These are phyloP conservation scores for Arachnomyces sp. DNA, from an alignment of 2,329 filamentous ascomycete genomes.

Conservation along the genomic window DNA sequence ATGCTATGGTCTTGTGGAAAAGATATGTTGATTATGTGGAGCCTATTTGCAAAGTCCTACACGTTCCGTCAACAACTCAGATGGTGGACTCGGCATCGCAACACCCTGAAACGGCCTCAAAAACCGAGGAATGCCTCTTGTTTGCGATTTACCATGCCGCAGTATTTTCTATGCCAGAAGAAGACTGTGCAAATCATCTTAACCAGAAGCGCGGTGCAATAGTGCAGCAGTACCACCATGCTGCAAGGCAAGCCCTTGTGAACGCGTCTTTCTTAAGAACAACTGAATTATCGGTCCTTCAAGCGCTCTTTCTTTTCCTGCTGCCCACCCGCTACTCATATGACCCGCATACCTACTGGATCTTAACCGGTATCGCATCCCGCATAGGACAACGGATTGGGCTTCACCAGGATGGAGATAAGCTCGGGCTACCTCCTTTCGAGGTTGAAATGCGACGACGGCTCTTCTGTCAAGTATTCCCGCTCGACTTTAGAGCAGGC, in stretches of 20 bases:
- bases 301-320: slow-evolving; percentile 40
- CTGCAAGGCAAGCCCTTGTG: too few species aligned
- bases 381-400: slow-evolving; percentile 62
- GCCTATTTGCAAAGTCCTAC: slow-evolving; percentile 63
- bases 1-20: slow-evolving; percentile 65
- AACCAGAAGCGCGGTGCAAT: too few species aligned
- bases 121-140: slow-evolving; percentile 29
- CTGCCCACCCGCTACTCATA: too few species aligned
- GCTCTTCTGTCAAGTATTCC: slow-evolving; percentile 65
- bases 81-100: slow-evolving; percentile 55
- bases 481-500: slow-evolving; percentile 64
- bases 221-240: too few species aligned
- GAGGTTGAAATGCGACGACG: slow-evolving; percentile 63
- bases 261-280: slow-evolving; percentile 38
- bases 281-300: slow-evolving; percentile 36
- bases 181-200: slow-evolving; percentile 24
- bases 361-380: slow-evolving; percentile 59
- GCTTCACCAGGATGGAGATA: slow-evolving; percentile 55
- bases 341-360: too few species aligned
- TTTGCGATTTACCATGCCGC: slow-evolving; percentile 20
- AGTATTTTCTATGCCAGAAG: slow-evolving; percentile 25
- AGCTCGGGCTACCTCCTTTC: slow-evolving; percentile 39
- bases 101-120: slow-evolving; percentile 21
- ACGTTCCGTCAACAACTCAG: slow-evolving; percentile 62
- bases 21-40: slow-evolving; percentile 62